Evolutionary conservation across 139 green algal species (phyloP).

Genomic region (Picochlorum sp.): DNA sequence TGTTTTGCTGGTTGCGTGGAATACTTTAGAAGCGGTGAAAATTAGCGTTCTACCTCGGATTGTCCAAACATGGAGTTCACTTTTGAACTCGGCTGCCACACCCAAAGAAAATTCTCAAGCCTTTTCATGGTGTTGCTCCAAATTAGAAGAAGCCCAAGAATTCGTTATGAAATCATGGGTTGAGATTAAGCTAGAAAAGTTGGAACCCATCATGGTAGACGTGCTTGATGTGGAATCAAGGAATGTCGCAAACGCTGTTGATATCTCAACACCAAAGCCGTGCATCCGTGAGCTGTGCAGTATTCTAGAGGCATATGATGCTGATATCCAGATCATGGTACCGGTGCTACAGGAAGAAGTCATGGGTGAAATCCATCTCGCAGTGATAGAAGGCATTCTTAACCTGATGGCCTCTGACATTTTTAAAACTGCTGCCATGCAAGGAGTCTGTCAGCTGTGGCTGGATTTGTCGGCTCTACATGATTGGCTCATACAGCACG

Average conservation of each 20-base stretch:
- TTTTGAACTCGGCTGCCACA: background rate
- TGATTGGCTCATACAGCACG: background rate
- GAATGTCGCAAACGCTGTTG: too few species aligned
- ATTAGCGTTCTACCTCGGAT: background rate
- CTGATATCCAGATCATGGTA: background rate
- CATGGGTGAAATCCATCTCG: conserved; percentile 2
- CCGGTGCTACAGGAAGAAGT: background rate
- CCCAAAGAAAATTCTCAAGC: background rate
- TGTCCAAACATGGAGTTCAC: background rate
- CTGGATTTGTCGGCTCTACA: conserved; percentile 4
- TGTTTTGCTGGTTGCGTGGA: too few species aligned
- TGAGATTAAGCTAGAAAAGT: background rate
- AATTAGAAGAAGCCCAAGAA: background rate
- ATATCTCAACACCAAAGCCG: background rate
- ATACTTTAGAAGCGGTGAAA: background rate
- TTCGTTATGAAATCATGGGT: background rate
- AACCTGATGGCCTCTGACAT: conserved; percentile 1
- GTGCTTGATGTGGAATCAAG: background rate
- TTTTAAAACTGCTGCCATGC: background rate
- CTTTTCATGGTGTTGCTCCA: background rate
- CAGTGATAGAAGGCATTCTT: conserved; percentile 4
- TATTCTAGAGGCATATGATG: background rate
- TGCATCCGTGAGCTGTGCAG: background rate
- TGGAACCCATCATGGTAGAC: background rate
- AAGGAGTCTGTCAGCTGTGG: conserved; percentile 5